phyloP scores from a whole-genome alignment of 2,329 filamentous ascomycete species.

The Pleoardoris graminearum region DNA sequence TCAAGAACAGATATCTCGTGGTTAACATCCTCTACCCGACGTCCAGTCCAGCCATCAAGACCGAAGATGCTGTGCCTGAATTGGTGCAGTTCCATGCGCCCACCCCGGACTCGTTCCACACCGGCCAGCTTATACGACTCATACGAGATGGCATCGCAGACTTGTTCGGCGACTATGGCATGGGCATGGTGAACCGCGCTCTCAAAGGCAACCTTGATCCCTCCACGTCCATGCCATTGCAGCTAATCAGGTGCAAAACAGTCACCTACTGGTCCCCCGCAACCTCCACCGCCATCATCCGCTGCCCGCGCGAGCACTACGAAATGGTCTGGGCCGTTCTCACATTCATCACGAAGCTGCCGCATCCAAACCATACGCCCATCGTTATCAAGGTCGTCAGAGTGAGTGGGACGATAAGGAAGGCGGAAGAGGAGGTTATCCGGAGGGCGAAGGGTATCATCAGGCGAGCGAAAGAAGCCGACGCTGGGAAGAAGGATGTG shows the following conservation, averaged over 20 bases:
- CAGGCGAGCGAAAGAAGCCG: slow-evolving; percentile 62
- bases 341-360: slow-evolving; percentile 75
- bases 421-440: slow-evolving; percentile 88
- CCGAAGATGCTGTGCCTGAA: slow-evolving; percentile 53
- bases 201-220: slow-evolving; percentile 61
- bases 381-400: slow-evolving; percentile 84
- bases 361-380: slow-evolving; percentile 59
- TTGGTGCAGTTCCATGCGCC: slow-evolving; percentile 78
- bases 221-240: not conserved
- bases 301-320: slow-evolving; percentile 80
- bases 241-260: slow-evolving; percentile 40
- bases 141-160: slow-evolving; percentile 53
- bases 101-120: slow-evolving; percentile 71
- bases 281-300: slow-evolving; percentile 93
- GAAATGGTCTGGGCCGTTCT: slow-evolving; percentile 88
- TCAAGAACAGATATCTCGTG: slow-evolving; percentile 96
- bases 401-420: slow-evolving; percentile 90
- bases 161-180: slow-evolving; percentile 76
- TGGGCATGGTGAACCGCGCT: slow-evolving; percentile 70
- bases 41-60: slow-evolving; percentile 43
- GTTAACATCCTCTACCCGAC: slow-evolving; percentile 88
- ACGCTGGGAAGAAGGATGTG: slow-evolving; percentile 13
- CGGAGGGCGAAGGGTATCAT: slow-evolving; percentile 73
- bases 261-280: slow-evolving; percentile 91
- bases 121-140: slow-evolving; percentile 66